phyloP scores from a whole-genome alignment of 345 rosid species.

The Populus simonii region DNA sequence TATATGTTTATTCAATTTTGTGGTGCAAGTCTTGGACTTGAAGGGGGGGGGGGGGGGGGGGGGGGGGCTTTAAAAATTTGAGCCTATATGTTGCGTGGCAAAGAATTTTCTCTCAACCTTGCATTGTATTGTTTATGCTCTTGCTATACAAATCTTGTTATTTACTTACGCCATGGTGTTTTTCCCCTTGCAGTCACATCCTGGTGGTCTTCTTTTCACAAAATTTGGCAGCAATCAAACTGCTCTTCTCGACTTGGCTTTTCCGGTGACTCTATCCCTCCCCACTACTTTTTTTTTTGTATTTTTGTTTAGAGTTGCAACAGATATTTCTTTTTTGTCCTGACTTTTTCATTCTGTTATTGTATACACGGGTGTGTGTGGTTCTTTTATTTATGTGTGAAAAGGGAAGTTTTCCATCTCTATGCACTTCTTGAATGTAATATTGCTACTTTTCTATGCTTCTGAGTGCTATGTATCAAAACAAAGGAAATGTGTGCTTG shows the following conservation, averaged over 20 bases:
- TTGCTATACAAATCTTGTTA: background rate
- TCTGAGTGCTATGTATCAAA: background rate
- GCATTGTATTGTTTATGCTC: background rate
- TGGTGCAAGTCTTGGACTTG: background rate
- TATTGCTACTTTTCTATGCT: background rate
- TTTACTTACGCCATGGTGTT: conserved; percentile 8
- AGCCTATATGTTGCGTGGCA: background rate
- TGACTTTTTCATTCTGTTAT: background rate
- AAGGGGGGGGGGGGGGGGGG: background rate
- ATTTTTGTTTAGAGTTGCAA: background rate
- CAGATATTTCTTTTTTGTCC: background rate
- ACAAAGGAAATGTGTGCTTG: background rate
- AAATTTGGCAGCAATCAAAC: conserved; percentile 82
- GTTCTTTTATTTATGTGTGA: background rate
- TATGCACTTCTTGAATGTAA: background rate
- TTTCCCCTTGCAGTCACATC: conserved; percentile 70
- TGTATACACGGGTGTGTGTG: background rate
- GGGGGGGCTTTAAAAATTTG: background rate
- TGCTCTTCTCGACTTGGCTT: conserved; percentile 83
- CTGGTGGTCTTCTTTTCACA: conserved; percentile 80
- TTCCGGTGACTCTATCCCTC: conserved; percentile 51
- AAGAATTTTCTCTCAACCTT: background rate
- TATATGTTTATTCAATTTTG: background rate
- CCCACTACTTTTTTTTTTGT: background rate
- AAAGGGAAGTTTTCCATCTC: background rate